Base-by-base conservation (phyloP, 306 rosid species). In the Casuarina cunninghamiana region DNA sequence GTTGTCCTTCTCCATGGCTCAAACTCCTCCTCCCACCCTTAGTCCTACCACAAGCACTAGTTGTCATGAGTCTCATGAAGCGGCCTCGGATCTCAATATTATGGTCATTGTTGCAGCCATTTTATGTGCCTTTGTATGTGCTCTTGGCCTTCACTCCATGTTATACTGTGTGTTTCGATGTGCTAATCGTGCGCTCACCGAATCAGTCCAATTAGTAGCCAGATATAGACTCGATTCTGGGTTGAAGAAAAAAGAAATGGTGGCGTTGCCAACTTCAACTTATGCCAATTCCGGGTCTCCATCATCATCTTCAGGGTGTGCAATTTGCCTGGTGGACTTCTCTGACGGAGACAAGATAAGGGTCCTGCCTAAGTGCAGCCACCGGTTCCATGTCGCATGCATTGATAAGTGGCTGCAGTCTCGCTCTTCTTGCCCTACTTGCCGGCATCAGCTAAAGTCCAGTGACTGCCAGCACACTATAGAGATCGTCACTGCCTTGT, bases 341-440 rank as follows among this genome's bases (percentile, higher is more conserved):
- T 58, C 15, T 3, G 91, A 88, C 2, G 98, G 98, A 13, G 98
- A 93, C 15, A 77, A 67, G 19, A 73, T 93, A 48, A 87, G 97
- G 77, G 84, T 85, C 61, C 84, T 93, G 54, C 97, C 98, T 8
- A 86, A 85, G 48, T 93, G 98, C 66, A 86, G 76, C 69, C 98
- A 93, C 60, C 79, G 82, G 51, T 93, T 89, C 71, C 98, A 93
- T 80, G 88, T 90, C 46, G 79, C 8, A 46, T 93, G 98, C 84
- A 86, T 91, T 74, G 97, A 91, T 84, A 86, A 83, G 73, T 93
- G 97, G 97, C 79, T 94, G 12, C 82, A 86, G 42, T 82, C 86
- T 72, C 94, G 88, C 86, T 94, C 97, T 69, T 91, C 96, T 75
- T 94, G 97, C 71, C 98, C 98, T 39, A 90, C 93, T 77, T 94